Base-by-base conservation (phyloP, 345 rosid species). In the Clausena lansium region DNA sequence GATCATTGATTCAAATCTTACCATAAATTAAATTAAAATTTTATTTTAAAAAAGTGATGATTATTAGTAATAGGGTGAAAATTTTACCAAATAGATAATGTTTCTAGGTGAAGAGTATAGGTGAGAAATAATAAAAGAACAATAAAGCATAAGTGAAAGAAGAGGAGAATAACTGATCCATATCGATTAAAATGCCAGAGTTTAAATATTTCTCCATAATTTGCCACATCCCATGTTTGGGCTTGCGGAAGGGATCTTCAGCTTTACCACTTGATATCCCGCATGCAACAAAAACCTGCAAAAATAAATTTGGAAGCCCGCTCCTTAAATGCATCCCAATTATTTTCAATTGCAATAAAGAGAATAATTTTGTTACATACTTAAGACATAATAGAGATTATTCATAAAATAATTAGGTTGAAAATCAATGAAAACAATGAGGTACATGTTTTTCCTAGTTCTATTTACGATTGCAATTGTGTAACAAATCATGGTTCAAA, bases 241-340 rank as follows among this genome's bases (percentile, higher is more conserved):
- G 98, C 82, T 96, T 96, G 79, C 97, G 95, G 78, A 84, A 92
- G 19, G 81, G 89, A 82, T 96, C 99, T 75, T 88, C 91, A 25
- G 75, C 81, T 79, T 81, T 87, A 78, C 88, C 82, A 32, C 81
- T 65, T 0, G 88, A 75, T 60, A 45, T 13, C 50, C 98, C 99
- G 64, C 99, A 94, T 25, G 97, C 97, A 87, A 96, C 85, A 79
- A 88, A 96, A 72, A 94, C 97, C 97, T 96, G 90, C 78, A 84
- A 38, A 47, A 36, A 63, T 10, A 74, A 62, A 82, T 64, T 66
- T 59, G 73, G 30, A 50, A 61, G 5, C 25, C 14, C 39, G 32
- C 30, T 60, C 76, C 55, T 70, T 63, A 11, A 24, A 74, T 13
- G 33, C 50, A 6, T 63, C 64, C 11, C 41, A 32, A 38, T 54